Evolutionary conservation across 202 grass and related monocot genomes (phyloP).

Genomic region (Zizania palustris): DNA sequence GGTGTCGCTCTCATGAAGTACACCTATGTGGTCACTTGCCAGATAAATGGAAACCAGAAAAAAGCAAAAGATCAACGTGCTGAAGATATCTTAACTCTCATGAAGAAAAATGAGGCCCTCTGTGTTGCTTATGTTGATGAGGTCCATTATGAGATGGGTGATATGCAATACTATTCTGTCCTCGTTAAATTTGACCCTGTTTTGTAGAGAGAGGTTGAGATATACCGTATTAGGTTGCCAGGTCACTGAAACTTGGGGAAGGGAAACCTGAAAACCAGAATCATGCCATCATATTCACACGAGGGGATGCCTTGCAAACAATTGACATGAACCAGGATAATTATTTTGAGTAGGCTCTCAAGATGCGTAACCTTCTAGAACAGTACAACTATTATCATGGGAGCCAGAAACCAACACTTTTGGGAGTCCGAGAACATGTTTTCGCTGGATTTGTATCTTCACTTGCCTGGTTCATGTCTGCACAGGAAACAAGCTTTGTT

Average conservation of each 20-base stretch:
- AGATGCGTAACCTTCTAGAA: slow-evolving; percentile 93
- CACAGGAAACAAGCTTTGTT: slow-evolving; percentile 95
- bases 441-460: slow-evolving; percentile 96
- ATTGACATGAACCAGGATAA: slow-evolving; percentile 99
- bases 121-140: slow-evolving; percentile 96
- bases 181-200: slow-evolving; percentile 84
- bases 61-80: slow-evolving; percentile 72
- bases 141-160: slow-evolving; percentile 40
- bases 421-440: slow-evolving; percentile 91
- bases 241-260: slow-evolving; percentile 85
- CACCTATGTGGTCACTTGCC: slow-evolving; percentile 91
- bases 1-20: slow-evolving; percentile 88
- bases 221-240: slow-evolving; percentile 86
- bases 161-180: slow-evolving; percentile 78
- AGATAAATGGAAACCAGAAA: slow-evolving; percentile 96
- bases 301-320: slow-evolving; percentile 87
- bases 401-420: slow-evolving; percentile 73
- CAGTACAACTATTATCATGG: slow-evolving; percentile 80
- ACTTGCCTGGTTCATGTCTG: slow-evolving; percentile 97
- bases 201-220: slow-evolving; percentile 81
- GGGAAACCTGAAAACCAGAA: slow-evolving; percentile 98
- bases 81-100: slow-evolving; percentile 84
- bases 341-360: slow-evolving; percentile 90
- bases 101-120: slow-evolving; percentile 88
- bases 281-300: slow-evolving; percentile 93